Percentiles rank a stretch among this genome's conserved stretches.
Conservation (phyloP, 129 eudicot species). For the Saposhnikovia divaricata region DNA sequence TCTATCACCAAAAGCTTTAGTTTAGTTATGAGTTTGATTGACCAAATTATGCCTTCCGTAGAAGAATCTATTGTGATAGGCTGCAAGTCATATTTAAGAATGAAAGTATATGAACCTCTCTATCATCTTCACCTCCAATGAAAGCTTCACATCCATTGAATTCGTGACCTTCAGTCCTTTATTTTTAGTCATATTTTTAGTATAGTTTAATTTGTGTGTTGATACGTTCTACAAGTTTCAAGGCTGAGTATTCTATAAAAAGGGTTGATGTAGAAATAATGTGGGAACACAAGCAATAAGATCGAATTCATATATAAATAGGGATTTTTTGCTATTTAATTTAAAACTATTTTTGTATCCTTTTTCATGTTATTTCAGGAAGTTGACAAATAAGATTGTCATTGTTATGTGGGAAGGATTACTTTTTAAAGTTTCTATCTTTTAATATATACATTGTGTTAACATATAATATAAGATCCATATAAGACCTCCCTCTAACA, state of each 20-base stretch:
- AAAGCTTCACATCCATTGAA: not conserved
- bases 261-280: too few species aligned
- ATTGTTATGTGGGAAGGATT: not conserved
- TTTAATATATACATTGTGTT: too few species aligned
- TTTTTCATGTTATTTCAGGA: too few species aligned
- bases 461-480: too few species aligned
- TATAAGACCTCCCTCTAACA: too few species aligned
- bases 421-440: too few species aligned
- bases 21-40: not conserved
- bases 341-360: not conserved
- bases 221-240: not conserved
- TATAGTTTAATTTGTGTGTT: too few species aligned
- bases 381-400: not conserved
- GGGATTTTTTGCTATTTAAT: too few species aligned
- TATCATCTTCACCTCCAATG: not conserved
- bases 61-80: not conserved
- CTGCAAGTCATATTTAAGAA: not conserved
- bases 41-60: not conserved
- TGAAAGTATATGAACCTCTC: not conserved
- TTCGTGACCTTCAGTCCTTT: too few species aligned
- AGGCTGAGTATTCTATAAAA: not conserved
- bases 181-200: too few species aligned
- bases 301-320: too few species aligned
- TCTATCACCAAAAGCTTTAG: not conserved
- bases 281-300: not conserved